Evolutionary conservation across 2,329 filamentous ascomycete species (phyloP).

Genomic region (Diaporthe sp.): DNA sequence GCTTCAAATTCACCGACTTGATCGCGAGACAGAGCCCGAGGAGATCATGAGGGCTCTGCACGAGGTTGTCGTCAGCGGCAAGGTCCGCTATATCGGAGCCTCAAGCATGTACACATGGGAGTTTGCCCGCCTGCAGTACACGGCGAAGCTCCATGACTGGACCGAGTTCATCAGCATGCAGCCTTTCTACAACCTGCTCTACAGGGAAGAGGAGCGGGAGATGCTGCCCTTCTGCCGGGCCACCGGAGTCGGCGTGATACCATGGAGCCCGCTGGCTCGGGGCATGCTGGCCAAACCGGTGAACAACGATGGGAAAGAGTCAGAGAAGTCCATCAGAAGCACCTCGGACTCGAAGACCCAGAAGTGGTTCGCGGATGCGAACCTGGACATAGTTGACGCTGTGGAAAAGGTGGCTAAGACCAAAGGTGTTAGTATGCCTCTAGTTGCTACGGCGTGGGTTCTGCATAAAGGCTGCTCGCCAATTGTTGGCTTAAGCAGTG

Average conservation of each 20-base stretch:
- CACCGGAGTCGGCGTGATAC: constrained; percentile 54
- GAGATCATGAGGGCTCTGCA: constrained; percentile 74
- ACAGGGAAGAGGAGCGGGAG: constrained; percentile 70
- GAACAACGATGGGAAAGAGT: not conserved
- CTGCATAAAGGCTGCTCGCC: constrained; percentile 62
- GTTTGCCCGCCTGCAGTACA: constrained; percentile 48
- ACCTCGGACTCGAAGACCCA: constrained; percentile 53
- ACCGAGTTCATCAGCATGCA: constrained; percentile 73
- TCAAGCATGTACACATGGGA: constrained; percentile 49
- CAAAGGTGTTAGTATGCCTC: constrained; percentile 70
- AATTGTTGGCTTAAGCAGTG: constrained; percentile 67
- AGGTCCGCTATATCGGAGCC: constrained; percentile 63
- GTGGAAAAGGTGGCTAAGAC: constrained; percentile 50
- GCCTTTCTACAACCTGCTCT: constrained; percentile 69
- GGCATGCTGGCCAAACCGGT: constrained; percentile 51
- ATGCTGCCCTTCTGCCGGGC: constrained; percentile 56
- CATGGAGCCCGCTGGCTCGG: constrained; percentile 51
- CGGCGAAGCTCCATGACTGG: constrained; percentile 66
- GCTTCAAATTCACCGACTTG: constrained; percentile 72
- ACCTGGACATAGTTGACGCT: constrained; percentile 50
- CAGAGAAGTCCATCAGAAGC: constrained; percentile 45
- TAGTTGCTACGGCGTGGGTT: constrained; percentile 71
- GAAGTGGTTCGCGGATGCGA: constrained; percentile 58
- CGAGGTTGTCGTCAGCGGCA: constrained; percentile 69
- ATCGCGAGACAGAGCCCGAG: constrained; percentile 64